phyloP scores from a whole-genome alignment of 305 asterid genomes.

The Fraxinus paxiana region DNA sequence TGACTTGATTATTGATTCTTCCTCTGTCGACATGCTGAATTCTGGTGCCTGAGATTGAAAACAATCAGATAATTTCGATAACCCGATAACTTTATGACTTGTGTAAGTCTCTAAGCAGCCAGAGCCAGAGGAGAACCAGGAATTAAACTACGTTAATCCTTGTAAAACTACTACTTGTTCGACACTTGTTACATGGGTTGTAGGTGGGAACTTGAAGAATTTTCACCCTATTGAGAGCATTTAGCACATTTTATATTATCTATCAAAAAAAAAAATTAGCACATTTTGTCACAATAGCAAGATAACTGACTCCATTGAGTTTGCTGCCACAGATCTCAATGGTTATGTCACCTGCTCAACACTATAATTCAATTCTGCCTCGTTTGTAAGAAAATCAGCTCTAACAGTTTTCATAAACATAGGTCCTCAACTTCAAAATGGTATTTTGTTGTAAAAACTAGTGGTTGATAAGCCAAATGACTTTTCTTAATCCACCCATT shows the following conservation, averaged over 20 bases:
- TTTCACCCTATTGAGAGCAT: background rate
- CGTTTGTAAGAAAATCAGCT: background rate
- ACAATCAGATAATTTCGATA: background rate
- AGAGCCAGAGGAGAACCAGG: background rate
- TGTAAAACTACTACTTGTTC: background rate
- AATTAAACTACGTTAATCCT: background rate
- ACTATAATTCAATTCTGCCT: background rate
- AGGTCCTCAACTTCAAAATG: background rate
- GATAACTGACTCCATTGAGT: background rate
- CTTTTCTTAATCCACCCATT: background rate
- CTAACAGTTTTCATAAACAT: background rate
- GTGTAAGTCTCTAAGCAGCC: background rate
- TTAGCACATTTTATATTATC: background rate
- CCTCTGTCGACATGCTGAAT: conserved; percentile 34
- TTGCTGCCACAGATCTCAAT: background rate
- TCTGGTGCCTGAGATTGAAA: conserved; percentile 41
- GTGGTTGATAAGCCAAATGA: background rate
- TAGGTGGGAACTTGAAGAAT: background rate
- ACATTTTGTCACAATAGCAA: background rate
- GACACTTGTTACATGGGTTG: background rate
- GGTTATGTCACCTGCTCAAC: background rate
- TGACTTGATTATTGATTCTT: conserved; percentile 32
- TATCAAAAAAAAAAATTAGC: no score
- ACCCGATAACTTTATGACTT: background rate
- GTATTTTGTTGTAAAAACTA: background rate